These are phyloP conservation scores for Hordeum vulgare DNA, from an alignment of 176 grass and related monocot genomes.

Conservation along the genomic window MorexV3_pseudomolecules_assembly NC_058520.1:33574474-33574973, in stretches of 20 bases:
- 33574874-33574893: not conserved
- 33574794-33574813: constrained; percentile 23
- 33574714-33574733: constrained; percentile 3
- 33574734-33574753: constrained; percentile 4
- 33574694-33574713: constrained; percentile 26
- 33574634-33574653: constrained; percentile 55
- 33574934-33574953: not conserved
- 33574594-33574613: constrained; percentile 45
- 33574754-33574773: constrained; percentile 8
- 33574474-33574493: constrained; percentile 54
- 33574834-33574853: not conserved
- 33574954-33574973: not conserved
- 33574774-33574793: not conserved
- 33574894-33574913: not conserved
- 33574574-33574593: constrained; percentile 42
- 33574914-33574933: not conserved
- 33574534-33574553: constrained; percentile 13
- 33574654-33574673: constrained; percentile 77
- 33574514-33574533: constrained; percentile 46
- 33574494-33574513: constrained; percentile 50
- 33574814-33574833: not conserved
- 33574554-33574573: constrained; percentile 17
- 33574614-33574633: constrained; percentile 57
- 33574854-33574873: not conserved
- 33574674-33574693: constrained; percentile 52